Evolutionary conservation across 225 moss, liverwort and hornwort genomes (phyloP), one percentile per base, ranked within the genome.

Genomic region (Marchantia polymorpha): DNA sequence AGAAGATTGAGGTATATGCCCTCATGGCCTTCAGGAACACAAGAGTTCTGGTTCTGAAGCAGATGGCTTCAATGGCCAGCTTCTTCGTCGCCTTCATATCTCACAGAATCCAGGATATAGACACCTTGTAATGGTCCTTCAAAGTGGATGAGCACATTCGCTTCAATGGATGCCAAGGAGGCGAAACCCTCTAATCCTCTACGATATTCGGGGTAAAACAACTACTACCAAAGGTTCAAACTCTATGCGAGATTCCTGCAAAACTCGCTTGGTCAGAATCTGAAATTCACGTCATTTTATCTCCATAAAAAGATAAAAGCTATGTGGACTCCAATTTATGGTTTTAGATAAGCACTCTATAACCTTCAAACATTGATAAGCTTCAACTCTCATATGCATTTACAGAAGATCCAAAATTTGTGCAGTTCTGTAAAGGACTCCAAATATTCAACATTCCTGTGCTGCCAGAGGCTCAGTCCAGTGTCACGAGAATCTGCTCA

Each of bases 131-230:
- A 51, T 72, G 72, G 72, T 46, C 50, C 0, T 72, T 72, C 51
- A 72, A 72, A 22, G 72, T 51, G 8, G 52, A 72, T 25, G 72
- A 72, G 72, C 72, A 50, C 2, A 72, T 51, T 51, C 49, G 72
- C 22, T 52, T 72, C 3, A 72, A 23, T 16, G 52, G 51, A 25
- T 72, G 26, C 51, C 72, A 50, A 50, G 72, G 48, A 51, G 52
- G 20, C 72, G 72, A 72, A 72, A 72, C 20, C 72, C 72, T 10
- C 48, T 72, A 50, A 72, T 72, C 25, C 47, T 72, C n/a, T 72
- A 72, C 52, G 52, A 72, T 50, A 25, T 51, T 2, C 52, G 51
- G 52, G 52, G 72, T 47, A 19, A 69, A 48, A 9, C 46, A 13
- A 9, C 69, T 69, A 1, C 69, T 47, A 39, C 69, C 19, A 39